Evolutionary conservation across 495 filamentous ascomycete genomes (phyloP).

Genomic region (Xylaria scruposa): DNA sequence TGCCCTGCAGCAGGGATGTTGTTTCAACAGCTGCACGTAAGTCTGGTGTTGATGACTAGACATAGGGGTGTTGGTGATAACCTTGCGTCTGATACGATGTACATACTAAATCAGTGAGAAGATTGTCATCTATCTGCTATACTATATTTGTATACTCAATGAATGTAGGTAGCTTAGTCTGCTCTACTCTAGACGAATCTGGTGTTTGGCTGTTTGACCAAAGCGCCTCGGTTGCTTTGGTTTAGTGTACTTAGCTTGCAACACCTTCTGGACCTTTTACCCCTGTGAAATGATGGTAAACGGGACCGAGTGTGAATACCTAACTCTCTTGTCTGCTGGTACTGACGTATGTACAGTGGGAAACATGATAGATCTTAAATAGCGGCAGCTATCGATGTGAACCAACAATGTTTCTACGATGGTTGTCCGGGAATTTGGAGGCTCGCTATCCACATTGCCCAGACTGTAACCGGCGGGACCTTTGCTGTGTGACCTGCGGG

Average conservation of each 20-base stretch:
- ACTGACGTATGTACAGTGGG: not conserved
- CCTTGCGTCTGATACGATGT: not conserved
- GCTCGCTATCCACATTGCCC: constrained; percentile 7
- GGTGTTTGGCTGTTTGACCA: not conserved
- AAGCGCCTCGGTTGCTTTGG: not conserved
- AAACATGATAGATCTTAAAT: constrained; percentile 3
- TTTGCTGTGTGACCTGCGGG: constrained; percentile 4
- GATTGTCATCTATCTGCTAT: not conserved
- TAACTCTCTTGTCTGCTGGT: not conserved
- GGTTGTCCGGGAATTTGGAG: not conserved
- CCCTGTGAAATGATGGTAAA: not conserved
- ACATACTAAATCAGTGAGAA: constrained; percentile 10
- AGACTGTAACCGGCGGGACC: not conserved
- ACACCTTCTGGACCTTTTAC: not conserved
- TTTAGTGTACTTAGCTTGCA: not conserved
- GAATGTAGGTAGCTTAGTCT: not conserved
- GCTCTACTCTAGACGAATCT: not conserved
- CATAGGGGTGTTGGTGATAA: not conserved
- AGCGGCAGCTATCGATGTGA: constrained; percentile 5
- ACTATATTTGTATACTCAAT: not conserved
- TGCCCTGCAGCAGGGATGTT: not conserved
- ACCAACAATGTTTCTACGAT: not conserved
- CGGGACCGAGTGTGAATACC: not conserved
- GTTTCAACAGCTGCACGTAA: constrained; percentile 26
- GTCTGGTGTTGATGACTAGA: constrained; percentile 9